Evolutionary conservation across 768 basidiomycete genomes (phyloP).

Genomic region (Termitomyces sp.): DNA sequence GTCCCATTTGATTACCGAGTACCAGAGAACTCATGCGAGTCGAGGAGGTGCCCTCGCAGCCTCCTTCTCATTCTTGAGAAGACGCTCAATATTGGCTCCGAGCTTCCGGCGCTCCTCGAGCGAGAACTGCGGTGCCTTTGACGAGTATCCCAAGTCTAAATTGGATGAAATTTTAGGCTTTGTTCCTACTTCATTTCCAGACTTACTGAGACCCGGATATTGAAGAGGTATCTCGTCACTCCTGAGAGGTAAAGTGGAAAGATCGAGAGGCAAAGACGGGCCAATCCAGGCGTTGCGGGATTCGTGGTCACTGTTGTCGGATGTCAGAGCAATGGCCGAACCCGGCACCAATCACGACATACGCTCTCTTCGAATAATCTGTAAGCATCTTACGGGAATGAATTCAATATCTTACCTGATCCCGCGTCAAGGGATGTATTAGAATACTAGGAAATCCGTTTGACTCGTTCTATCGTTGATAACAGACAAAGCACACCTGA

Average conservation of each 20-base stretch:
- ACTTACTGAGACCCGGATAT: conserved; percentile 60
- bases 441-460: conserved; percentile 44
- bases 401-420: conserved; percentile 42
- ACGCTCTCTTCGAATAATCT: conserved; percentile 39
- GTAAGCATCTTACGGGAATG: not conserved
- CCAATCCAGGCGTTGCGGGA: conserved; percentile 71
- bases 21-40: not conserved
- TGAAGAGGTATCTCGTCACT: conserved; percentile 57
- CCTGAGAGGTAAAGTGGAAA: conserved; percentile 47
- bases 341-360: conserved; percentile 14
- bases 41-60: conserved; percentile 58
- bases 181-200: not conserved
- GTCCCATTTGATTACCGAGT: not conserved
- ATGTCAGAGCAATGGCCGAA: not conserved
- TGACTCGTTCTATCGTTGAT: not conserved
- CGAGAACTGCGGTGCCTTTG: conserved; percentile 38
- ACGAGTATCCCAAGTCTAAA: conserved; percentile 68
- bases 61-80: conserved; percentile 56
- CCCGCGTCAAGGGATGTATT: conserved; percentile 69
- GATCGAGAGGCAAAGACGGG: conserved; percentile 61
- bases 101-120: conserved; percentile 57
- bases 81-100: conserved; percentile 55
- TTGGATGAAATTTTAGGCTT: not conserved
- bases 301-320: conserved; percentile 56
- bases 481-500: conserved; percentile 43